Evolutionary conservation across 2,329 filamentous ascomycete species (phyloP).

Genomic region (Monilinia aucupariae): DNA sequence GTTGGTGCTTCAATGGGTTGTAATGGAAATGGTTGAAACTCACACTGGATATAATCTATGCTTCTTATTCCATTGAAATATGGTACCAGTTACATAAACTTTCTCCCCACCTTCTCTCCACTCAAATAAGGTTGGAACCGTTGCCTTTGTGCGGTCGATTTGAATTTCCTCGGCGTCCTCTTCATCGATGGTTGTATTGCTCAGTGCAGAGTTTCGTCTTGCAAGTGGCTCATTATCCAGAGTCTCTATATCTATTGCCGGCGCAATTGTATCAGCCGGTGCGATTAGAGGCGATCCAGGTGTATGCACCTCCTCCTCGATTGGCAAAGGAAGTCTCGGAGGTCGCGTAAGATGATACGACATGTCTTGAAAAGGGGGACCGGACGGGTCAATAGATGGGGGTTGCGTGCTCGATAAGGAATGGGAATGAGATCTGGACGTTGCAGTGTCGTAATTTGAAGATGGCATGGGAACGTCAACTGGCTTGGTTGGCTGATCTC

Average conservation of each 20-base stretch:
- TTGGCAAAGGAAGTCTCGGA: slow-evolving; percentile 83
- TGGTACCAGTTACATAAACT: slow-evolving; percentile 94
- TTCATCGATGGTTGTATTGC: slow-evolving; percentile 65
- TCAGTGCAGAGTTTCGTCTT: slow-evolving; percentile 52
- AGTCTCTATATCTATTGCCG: slow-evolving; percentile 37
- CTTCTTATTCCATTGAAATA: slow-evolving; percentile 96
- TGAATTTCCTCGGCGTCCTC: slow-evolving; percentile 76
- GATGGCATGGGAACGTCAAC: slow-evolving; percentile 45
- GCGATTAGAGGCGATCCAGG: slow-evolving; percentile 86
- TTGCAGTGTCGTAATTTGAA: slow-evolving; percentile 28
- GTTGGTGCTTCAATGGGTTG: background rate
- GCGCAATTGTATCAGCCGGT: slow-evolving; percentile 52
- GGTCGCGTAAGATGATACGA: slow-evolving; percentile 63
- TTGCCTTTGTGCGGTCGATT: slow-evolving; percentile 67
- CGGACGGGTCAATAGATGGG: slow-evolving; percentile 50
- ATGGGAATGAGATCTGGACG: slow-evolving; percentile 30
- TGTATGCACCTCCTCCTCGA: slow-evolving; percentile 84
- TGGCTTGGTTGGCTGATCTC: slow-evolving; percentile 48
- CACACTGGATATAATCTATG: slow-evolving; percentile 81
- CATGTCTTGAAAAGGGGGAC: slow-evolving; percentile 44
- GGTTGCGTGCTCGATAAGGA: slow-evolving; percentile 11
- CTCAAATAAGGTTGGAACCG: slow-evolving; percentile 78
- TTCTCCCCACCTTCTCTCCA: slow-evolving; percentile 76
- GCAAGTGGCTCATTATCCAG: slow-evolving; percentile 46
- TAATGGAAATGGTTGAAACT: slow-evolving; percentile 30